Percentiles rank a stretch among this genome's conserved stretches.
Conservation (phyloP, 2,329 filamentous ascomycete genomes). For the Phaeosphaeriaceae sp. region DNA sequence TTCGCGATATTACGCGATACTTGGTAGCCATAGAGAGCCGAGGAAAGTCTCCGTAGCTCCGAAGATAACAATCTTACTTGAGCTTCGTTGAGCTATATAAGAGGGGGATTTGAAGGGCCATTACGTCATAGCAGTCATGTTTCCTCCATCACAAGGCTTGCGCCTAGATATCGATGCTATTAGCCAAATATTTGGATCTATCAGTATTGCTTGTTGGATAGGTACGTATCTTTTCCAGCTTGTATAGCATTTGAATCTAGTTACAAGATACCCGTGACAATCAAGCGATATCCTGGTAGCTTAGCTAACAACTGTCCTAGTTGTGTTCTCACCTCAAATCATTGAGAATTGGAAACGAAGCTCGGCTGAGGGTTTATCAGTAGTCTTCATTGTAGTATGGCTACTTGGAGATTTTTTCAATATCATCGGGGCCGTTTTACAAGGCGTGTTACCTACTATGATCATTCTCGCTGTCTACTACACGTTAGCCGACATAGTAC, state of each 20-base stretch:
- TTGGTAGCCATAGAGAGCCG: too few relatives aligned
- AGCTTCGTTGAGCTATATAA: background rate
- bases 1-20: too few relatives aligned
- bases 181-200: conserved; percentile 91
- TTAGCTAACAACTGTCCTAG: conserved; percentile 25
- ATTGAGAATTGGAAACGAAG: conserved; percentile 88
- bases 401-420: conserved; percentile 95
- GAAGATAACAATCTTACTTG: background rate
- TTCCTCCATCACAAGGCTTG: conserved; percentile 60
- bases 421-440: conserved; percentile 87
- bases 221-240: conserved; percentile 24
- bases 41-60: background rate
- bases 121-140: conserved; percentile 53
- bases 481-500: conserved; percentile 55
- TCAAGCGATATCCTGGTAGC: background rate
- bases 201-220: conserved; percentile 97
- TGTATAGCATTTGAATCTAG: background rate
- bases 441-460: conserved; percentile 94
- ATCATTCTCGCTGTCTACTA: conserved; percentile 67
- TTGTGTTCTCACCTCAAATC: conserved; percentile 97
- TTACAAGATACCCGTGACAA: background rate
- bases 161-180: conserved; percentile 88
- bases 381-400: conserved; percentile 94
- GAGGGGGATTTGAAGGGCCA: conserved; percentile 9
- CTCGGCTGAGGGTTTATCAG: conserved; percentile 85